These are phyloP conservation scores for Tetradesmus obliquus DNA, from an alignment of 139 green algal species.

Conservation along the genomic window DNA sequence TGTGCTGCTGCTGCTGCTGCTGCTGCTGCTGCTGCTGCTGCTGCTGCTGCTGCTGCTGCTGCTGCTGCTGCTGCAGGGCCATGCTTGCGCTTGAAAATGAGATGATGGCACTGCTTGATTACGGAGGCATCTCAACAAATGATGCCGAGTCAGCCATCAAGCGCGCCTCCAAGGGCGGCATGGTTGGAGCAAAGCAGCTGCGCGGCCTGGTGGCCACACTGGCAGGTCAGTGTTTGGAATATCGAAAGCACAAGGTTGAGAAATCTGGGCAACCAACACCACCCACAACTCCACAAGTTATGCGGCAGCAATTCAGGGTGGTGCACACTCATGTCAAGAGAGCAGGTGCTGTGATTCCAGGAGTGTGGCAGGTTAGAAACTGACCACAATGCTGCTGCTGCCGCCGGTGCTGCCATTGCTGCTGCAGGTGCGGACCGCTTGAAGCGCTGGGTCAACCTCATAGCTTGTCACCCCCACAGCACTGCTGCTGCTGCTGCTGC, in stretches of 20 bases:
- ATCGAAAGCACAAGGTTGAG: not conserved
- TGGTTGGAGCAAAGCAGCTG: conserved; percentile 62
- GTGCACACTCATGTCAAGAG: too few species aligned
- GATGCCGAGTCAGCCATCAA: conserved; percentile 63
- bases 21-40: not conserved
- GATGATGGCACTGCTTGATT: conserved; percentile 73
- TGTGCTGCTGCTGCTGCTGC: not conserved
- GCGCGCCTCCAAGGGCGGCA: conserved; percentile 71
- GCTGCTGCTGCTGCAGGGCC: conserved; percentile 55
- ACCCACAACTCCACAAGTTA: too few species aligned
- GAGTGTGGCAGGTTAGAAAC: not conserved
- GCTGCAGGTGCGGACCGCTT: conserved; percentile 50
- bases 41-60: not conserved
- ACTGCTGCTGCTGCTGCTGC: too few species aligned
- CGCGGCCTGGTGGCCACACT: conserved; percentile 51
- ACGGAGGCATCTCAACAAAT: conserved; percentile 77
- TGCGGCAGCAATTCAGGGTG: too few species aligned
- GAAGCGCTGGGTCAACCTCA: conserved; percentile 35
- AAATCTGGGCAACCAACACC: not conserved
- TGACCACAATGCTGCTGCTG: not conserved
- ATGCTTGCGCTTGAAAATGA: conserved; percentile 63
- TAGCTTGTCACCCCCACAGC: too few species aligned
- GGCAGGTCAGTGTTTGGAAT: conserved; percentile 12
- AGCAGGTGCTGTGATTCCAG: too few species aligned
- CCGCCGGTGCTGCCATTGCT: not conserved